Conservation (phyloP, 306 rosid species). For the Gillenia trifoliata region DNA sequence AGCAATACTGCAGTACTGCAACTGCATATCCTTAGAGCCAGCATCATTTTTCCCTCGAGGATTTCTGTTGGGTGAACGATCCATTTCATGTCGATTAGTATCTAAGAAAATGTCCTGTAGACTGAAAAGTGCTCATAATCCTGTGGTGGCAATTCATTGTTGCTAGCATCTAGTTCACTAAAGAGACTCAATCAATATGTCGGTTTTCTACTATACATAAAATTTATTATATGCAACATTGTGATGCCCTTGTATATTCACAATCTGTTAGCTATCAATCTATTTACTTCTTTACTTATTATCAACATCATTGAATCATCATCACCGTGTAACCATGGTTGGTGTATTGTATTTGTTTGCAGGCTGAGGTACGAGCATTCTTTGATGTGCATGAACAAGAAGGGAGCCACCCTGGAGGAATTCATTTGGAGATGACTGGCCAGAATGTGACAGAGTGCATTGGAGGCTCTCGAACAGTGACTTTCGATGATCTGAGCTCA, state of each 20-base stretch:
- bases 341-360: neutral
- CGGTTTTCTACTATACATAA: neutral
- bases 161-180: neutral
- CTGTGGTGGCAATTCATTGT: neutral
- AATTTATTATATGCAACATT: neutral
- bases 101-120: neutral
- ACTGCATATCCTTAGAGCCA: neutral
- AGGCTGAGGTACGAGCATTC: constrained; percentile 82
- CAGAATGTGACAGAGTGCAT: constrained; percentile 83
- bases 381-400: constrained; percentile 81
- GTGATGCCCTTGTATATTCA: neutral
- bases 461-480: constrained; percentile 72
- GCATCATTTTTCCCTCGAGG: neutral
- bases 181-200: neutral
- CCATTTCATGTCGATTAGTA: neutral
- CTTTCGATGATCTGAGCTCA: constrained; percentile 64
- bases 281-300: neutral
- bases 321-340: neutral
- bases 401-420: constrained; percentile 78
- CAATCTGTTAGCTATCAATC: neutral
- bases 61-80: too few species aligned
- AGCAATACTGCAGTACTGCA: neutral
- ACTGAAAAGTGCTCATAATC: neutral
- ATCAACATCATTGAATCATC: neutral
- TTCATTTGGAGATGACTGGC: constrained; percentile 74